Base-by-base conservation (phyloP, 768 basidiomycete genomes). In the Fomitopsis pulvina region DNA sequence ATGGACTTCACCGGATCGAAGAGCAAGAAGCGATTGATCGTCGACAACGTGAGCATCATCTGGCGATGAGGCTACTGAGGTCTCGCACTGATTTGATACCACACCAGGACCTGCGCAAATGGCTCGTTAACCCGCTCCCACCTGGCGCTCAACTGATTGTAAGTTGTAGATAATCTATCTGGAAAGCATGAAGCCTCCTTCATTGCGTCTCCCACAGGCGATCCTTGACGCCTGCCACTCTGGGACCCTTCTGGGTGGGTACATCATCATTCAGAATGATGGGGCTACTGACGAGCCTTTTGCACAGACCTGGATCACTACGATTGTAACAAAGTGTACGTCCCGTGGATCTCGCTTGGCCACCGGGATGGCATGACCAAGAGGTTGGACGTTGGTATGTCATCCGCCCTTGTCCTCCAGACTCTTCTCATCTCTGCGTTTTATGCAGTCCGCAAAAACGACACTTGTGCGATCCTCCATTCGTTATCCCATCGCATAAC, bases 141-240 rank as follows among this genome's bases (percentile, higher is more conserved):
- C 12, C 1, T n/a, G 53, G 53, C 9, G 21, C 47, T 10, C 53
- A 51, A 24, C 29, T 60, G 16, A 60, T 50, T 0, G 58, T 55
- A 16, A 27, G 54, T 3, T 11, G 20, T 5, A 27, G 26, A 30
- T 29, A 20, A 21, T 12, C 27, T 40, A n/a, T 24, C 7, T 28
- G 25, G 21, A 3, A 9, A 22, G n/a, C 11, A 21, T 1, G 14
- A 28, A 24, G 18, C 37, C 24, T n/a, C 26, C 4, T 6, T 21
- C 27, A 24, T 3, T 10, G 6, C 22, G 5, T 20, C 20, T n/a
- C 37, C 2, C 43, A 5, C 38, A 60, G 57, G 57, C 53, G 7
- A 52, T 59, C 43, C 29, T 57, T 10, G 60, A 60, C 30, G 41
- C 60, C 1, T 60, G 60, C 32, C 53, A 59, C 45, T 59, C 57